Evolutionary conservation across 1,139 yeast genomes (phyloP).

Genomic region (Sugiyamaella pinicola): DNA sequence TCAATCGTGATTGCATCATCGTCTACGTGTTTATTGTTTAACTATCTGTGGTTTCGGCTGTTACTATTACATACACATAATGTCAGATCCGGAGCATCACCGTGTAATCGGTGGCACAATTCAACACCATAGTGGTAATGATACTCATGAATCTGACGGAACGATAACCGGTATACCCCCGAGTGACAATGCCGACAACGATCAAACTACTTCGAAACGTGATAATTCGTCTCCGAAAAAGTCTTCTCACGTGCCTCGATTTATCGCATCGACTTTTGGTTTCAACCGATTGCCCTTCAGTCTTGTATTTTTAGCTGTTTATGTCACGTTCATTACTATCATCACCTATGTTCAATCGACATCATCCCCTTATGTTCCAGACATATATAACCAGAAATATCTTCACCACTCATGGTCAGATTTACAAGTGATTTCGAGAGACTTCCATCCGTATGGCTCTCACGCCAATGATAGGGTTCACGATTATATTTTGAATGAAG

Average conservation of each 20-base stretch:
- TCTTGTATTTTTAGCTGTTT: conserved; percentile 31
- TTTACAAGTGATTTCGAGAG: conserved; percentile 63
- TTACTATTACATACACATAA: not conserved
- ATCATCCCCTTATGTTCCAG: conserved; percentile 24
- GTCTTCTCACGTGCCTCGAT: conserved; percentile 12
- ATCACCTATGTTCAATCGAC: conserved; percentile 22
- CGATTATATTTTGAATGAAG: conserved; percentile 58
- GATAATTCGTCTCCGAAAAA: conserved; percentile 23
- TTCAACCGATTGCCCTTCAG: conserved; percentile 36
- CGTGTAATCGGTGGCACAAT: conserved; percentile 15
- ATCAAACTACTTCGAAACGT: not conserved
- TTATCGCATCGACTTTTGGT: conserved; percentile 33
- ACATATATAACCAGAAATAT: conserved; percentile 27
- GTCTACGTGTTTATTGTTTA: too few relatives aligned
- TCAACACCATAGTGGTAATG: conserved; percentile 6
- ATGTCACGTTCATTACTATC: conserved; percentile 22
- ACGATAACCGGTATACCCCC: not conserved
- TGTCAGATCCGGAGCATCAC: conserved; percentile 1
- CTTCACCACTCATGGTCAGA: conserved; percentile 64
- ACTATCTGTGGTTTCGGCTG: not conserved
- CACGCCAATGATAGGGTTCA: conserved; percentile 75
- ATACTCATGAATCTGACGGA: conserved; percentile 1
- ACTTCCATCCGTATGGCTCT: conserved; percentile 78
- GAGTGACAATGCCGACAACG: not conserved
- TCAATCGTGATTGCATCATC: too few relatives aligned